phyloP scores from a whole-genome alignment of 2,329 filamentous ascomycete species.

The Elsinoe necatrix region DNA sequence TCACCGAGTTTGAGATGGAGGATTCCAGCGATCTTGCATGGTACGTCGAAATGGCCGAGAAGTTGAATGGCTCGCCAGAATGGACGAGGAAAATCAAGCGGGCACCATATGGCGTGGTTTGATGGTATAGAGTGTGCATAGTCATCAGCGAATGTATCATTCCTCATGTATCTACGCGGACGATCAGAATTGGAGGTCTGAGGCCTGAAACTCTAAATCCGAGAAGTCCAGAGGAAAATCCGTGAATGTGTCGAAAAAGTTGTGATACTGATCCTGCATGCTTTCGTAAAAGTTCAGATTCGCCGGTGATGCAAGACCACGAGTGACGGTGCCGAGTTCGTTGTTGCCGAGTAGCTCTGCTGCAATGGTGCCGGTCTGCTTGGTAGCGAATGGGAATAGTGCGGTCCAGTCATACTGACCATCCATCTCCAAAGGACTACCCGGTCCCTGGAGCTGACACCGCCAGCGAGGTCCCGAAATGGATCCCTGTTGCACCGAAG shows the following conservation, averaged over 20 bases:
- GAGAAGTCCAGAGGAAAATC: background rate
- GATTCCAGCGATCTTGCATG: conserved; percentile 17
- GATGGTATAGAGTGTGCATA: background rate
- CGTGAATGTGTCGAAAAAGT: background rate
- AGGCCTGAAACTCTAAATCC: background rate
- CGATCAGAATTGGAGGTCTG: no score
- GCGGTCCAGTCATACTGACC: background rate
- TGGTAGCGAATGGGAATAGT: background rate
- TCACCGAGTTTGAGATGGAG: conserved; percentile 26
- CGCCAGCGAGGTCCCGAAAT: background rate
- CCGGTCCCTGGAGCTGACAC: background rate
- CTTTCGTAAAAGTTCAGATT: background rate
- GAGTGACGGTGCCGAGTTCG: background rate
- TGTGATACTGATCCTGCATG: conserved; percentile 1
- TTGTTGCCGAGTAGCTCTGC: background rate
- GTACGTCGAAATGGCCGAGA: conserved; percentile 3
- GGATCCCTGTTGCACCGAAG: background rate
- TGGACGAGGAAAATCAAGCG: background rate
- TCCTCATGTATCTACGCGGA: no score
- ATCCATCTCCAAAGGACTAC: background rate
- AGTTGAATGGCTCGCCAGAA: background rate
- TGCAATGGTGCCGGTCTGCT: background rate
- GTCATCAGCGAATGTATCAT: no score
- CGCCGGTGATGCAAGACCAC: background rate
- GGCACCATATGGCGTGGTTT: background rate